These are phyloP conservation scores for Penstemon davidsonii DNA, from an alignment of 257 asterid genomes.

Conservation along the genomic window DNA sequence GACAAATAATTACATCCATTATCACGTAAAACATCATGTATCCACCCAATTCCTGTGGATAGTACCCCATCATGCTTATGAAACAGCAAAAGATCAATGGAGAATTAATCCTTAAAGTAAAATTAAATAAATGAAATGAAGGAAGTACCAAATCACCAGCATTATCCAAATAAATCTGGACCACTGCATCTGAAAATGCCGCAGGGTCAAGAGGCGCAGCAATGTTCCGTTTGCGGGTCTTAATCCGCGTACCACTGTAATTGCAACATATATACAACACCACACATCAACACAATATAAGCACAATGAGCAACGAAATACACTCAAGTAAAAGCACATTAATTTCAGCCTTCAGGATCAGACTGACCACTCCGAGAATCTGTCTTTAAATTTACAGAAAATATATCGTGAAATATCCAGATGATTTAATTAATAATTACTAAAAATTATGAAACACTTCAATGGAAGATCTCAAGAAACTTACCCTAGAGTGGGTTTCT, in stretches of 20 bases:
- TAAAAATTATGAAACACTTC: not conserved
- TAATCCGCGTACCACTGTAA: conserved; percentile 99
- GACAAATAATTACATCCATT: conserved; percentile 17
- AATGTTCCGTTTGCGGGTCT: conserved; percentile 99
- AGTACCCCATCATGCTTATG: not conserved
- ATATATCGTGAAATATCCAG: too few species aligned
- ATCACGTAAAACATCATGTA: conserved; percentile 17
- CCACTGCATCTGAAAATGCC: conserved; percentile 99
- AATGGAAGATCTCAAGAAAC: conserved; percentile 26
- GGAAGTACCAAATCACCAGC: conserved; percentile 97
- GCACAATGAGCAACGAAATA: conserved; percentile 5
- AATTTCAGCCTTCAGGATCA: not conserved
- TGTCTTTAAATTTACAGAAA: too few species aligned
- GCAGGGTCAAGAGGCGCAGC: conserved; percentile 99
- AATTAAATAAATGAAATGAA: not conserved
- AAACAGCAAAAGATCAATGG: conserved; percentile 12
- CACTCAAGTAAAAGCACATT: not conserved
- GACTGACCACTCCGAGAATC: conserved; percentile 1
- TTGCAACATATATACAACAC: too few species aligned
- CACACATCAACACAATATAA: conserved; percentile 3
- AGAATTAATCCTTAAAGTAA: too few species aligned
- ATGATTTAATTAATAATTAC: too few species aligned
- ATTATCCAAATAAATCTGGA: conserved; percentile 99
- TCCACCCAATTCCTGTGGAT: not conserved
- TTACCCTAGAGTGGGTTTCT: conserved; percentile 99